Base-by-base conservation (phyloP, 306 rosid genomes). In the Prosopis cineraria region DNA sequence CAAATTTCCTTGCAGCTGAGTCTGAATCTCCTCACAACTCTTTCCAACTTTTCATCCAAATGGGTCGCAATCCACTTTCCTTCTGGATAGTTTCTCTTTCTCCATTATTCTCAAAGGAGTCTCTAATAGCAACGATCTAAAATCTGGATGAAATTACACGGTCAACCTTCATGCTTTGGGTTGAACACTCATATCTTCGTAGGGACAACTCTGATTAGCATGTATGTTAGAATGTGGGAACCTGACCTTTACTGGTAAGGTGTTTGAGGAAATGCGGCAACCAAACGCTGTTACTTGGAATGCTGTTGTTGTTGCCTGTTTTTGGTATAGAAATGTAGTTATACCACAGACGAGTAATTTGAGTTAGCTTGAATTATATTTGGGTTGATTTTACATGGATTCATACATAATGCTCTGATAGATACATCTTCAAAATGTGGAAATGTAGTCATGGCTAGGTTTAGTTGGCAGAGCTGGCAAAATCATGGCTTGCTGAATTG, bases 201-300 rank as follows among this genome's bases (percentile, higher is more conserved):
- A 72, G 94, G 89, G 77, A 94, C 92, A 0, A 92, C 95, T 10
- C 47, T 92, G 78, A 74, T 94, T 22, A 78, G 96, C 29, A 72
- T 89, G 94, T 92, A 92, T 34, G 93, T 81, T n/a, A 0, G 98
- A 89, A 56, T 92, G 95, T 48, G 92, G 89, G 74, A 33, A 62
- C 48, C 55, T 78, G 41, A 22, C 0, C 1, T 76, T 24, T 84
- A 97, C 95, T 0, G 48, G 73, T 14, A 70, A 80, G 84, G 87
- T 88, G 84, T 94, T 94, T 75, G 97, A 88, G 19, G 95, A 90
- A 88, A 92, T 89, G 85, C 17, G 56, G 22, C 78, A 83, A 65
- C 92, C 95, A n/a, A 92, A 92, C 48, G 85, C 86, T 27, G 98
- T 94, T 6, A 85, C 97, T 6, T 92, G 98, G 97, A 94, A 92